These are phyloP conservation scores for Mortierella sp. DNA, from an alignment of 371 early-diverging fungal genomes.

Conservation along the genomic window DNA sequence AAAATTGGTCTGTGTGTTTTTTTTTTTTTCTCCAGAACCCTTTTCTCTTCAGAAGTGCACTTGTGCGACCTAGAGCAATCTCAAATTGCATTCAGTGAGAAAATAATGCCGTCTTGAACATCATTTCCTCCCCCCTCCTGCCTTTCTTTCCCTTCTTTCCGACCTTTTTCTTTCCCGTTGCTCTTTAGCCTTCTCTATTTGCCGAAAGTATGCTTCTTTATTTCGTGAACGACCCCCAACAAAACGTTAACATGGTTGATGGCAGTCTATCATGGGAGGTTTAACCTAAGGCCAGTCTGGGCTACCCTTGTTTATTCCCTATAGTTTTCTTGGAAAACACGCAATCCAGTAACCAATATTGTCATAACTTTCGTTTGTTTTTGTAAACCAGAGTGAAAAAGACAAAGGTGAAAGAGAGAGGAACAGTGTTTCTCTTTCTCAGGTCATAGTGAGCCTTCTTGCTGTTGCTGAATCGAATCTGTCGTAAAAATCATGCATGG, in stretches of 20 bases:
- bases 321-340: too few relatives aligned
- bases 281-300: too few relatives aligned
- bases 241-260: neutral
- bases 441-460: too few relatives aligned
- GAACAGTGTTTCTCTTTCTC: too few relatives aligned
- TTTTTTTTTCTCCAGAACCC: neutral
- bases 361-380: too few relatives aligned
- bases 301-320: too few relatives aligned
- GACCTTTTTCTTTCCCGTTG: neutral
- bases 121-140: neutral
- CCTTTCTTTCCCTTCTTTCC: neutral
- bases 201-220: neutral
- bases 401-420: too few relatives aligned
- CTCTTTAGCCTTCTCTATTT: neutral
- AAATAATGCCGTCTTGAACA: neutral
- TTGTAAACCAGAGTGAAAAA: too few relatives aligned
- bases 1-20: slow-evolving; percentile 2
- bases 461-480: too few relatives aligned
- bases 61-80: neutral
- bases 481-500: neutral
- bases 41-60: neutral
- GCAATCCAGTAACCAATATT: too few relatives aligned
- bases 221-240: neutral
- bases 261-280: neutral
- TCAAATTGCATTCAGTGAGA: neutral